Conservation (phyloP, 768 basidiomycete genomes). For the Boletus tomentosulus region DNA sequence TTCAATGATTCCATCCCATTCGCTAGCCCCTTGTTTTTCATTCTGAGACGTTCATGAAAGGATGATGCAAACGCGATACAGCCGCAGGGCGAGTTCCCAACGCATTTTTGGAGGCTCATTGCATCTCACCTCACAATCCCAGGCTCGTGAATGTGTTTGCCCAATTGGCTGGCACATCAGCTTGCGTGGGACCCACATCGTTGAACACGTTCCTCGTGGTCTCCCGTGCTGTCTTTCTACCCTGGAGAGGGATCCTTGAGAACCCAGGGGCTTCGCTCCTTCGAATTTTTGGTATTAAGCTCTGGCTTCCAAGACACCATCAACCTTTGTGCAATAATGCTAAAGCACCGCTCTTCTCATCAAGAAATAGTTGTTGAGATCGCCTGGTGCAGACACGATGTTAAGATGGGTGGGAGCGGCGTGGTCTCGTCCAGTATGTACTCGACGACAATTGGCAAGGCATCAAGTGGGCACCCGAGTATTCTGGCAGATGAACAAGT, state of each 20-base stretch:
- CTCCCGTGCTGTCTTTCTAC: background rate
- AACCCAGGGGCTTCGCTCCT: background rate
- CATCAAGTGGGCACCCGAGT: conserved; percentile 27
- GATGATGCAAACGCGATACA: background rate
- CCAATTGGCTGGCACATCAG: background rate
- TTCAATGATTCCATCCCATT: background rate
- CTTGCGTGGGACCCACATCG: background rate
- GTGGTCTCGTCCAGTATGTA: conserved; percentile 38
- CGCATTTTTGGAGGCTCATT: background rate
- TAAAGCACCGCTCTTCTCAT: background rate
- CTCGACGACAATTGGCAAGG: conserved; percentile 62
- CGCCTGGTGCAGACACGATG: conserved; percentile 17
- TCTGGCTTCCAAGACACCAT: background rate
- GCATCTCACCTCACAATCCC: background rate
- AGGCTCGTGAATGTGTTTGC: background rate
- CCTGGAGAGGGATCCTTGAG: background rate
- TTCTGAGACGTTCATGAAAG: background rate
- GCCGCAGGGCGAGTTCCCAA: background rate
- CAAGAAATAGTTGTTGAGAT: conserved; percentile 31
- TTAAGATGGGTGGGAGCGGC: background rate
- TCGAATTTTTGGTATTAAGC: background rate
- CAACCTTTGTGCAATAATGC: background rate
- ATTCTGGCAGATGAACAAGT: conserved; percentile 51
- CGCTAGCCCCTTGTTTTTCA: background rate
- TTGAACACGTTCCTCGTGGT: background rate